Evolutionary conservation across 257 asterid genomes (phyloP), one percentile per base, ranked within the genome.

Genomic region (Nicotiana paniculata): DNA sequence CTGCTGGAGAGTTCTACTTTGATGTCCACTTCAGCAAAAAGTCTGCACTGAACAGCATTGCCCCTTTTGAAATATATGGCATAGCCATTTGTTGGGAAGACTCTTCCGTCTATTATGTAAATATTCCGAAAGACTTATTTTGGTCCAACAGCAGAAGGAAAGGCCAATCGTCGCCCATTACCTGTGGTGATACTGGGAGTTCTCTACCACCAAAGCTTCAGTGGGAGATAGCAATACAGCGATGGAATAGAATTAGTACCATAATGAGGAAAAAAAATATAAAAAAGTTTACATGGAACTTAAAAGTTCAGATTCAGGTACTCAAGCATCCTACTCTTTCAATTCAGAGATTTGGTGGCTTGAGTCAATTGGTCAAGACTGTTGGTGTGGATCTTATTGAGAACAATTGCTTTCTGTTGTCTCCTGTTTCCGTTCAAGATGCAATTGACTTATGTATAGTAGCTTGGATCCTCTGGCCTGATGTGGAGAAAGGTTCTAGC

Each of bases 381-480:
- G 85, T 90, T 84, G 97, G 91, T 77, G 85, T 92, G 89, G 90
- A 93, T 87, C 94, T 93, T 82, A 82, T 91, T 69, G 96, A 92
- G 77, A 87, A 89, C 81, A 85, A 90, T 35, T 87, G 89, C 85
- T 88, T 84, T 85, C 85, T 92, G 91, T 86, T 96, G 80, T 77
- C 92, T 70, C 89, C 97, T 53, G 79, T 90, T 86, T 85, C 83
- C 54, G 77, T 93, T 82, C 88, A 90, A 85, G 85, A 83, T 86
- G 91, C 91, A 61, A 86, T 94, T 85, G 99, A 96, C 85, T 79
- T 94, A 89, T 87, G 90, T 77, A 85, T 94, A 75, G 92, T 88
- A 62, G 90, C 95, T 61, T 96, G 99, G 99, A 92, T 92, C 80
- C 97, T 96, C 84, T 93, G 97, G 64, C 99, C 99, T 78, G 99